A percentile compares a stretch with the other conserved stretches of the same genome.
phyloP scores from a whole-genome alignment of 192 early-diverging fungal genomes.

The Entophlyctis luteolus region DNA sequence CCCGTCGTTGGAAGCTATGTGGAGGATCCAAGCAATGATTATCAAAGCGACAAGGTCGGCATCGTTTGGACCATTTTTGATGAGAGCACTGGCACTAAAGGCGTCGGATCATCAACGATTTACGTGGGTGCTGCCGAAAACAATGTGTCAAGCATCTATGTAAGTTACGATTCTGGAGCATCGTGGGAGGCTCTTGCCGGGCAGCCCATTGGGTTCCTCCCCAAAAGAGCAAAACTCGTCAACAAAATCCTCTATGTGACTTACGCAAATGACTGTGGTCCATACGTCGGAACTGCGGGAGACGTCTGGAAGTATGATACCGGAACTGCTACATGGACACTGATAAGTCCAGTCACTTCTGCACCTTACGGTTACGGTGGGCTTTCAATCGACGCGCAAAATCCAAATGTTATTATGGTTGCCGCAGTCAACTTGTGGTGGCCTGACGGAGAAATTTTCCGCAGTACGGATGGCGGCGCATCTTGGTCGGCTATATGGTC shows the following conservation, averaged over 20 bases:
- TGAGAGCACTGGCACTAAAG: neutral
- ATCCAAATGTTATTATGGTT: slow-evolving; percentile 24
- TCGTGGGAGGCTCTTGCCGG: slow-evolving; percentile 24
- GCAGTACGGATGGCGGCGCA: slow-evolving; percentile 25
- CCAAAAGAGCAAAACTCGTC: neutral
- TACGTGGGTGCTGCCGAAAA: neutral
- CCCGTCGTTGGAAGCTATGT: neutral
- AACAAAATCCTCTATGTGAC: neutral
- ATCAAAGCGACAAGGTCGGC: neutral
- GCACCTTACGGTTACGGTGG: slow-evolving; percentile 35
- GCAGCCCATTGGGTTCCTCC: slow-evolving; percentile 23
- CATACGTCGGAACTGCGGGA: slow-evolving; percentile 29
- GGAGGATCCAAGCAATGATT: neutral
- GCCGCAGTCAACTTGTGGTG: slow-evolving; percentile 28
- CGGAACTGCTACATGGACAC: slow-evolving; percentile 20
- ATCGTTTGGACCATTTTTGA: neutral
- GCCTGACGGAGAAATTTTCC: slow-evolving; percentile 29
- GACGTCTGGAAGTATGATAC: slow-evolving; percentile 35
- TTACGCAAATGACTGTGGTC: slow-evolving; percentile 7
- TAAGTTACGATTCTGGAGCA: slow-evolving; percentile 17
- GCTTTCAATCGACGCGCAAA: slow-evolving; percentile 26
- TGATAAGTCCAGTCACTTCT: slow-evolving; percentile 19
- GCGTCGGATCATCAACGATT: neutral
- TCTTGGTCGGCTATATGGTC: slow-evolving; percentile 21
- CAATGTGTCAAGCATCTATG: neutral